Evolutionary conservation across 306 rosid species (phyloP).

Genomic region (Cicer yamashitae): DNA sequence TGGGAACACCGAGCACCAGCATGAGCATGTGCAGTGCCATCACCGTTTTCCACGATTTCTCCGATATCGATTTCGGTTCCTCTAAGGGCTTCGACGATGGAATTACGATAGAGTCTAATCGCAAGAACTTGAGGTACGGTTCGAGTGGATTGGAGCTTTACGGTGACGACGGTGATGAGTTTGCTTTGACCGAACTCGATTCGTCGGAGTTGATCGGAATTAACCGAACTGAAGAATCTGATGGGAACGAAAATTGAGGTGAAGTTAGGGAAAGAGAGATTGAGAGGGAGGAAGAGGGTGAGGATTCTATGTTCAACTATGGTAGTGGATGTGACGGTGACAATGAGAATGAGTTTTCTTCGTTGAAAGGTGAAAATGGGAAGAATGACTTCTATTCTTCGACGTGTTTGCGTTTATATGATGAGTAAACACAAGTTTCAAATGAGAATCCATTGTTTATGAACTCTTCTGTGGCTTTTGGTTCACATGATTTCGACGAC

Average conservation of each 20-base stretch:
- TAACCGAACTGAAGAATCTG: constrained; percentile 24
- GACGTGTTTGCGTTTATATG: constrained; percentile 24
- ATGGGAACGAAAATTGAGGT: constrained; percentile 19
- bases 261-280: constrained; percentile 42
- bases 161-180: constrained; percentile 62
- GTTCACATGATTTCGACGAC: constrained; percentile 81
- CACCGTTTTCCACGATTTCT: constrained; percentile 69
- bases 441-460: constrained; percentile 74
- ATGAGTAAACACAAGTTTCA: constrained; percentile 39
- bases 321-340: constrained; percentile 57
- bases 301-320: constrained; percentile 67
- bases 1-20: constrained; percentile 75
- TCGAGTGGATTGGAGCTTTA: constrained; percentile 61
- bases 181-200: constrained; percentile 46
- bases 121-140: constrained; percentile 33
- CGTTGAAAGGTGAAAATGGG: constrained; percentile 39
- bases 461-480: constrained; percentile 85
- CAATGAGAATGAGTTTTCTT: constrained; percentile 35
- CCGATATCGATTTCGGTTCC: constrained; percentile 64
- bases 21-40: constrained; percentile 65
- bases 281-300: constrained; percentile 59
- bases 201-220: constrained; percentile 45
- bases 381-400: constrained; percentile 38
- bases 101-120: constrained; percentile 42
- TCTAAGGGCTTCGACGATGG: constrained; percentile 53